Percentiles rank a stretch among this genome's conserved stretches.
These are phyloP conservation scores for Ophiosphaerella herpotricha DNA, from an alignment of 2,329 filamentous ascomycete species.

Conservation along the genomic window DNA sequence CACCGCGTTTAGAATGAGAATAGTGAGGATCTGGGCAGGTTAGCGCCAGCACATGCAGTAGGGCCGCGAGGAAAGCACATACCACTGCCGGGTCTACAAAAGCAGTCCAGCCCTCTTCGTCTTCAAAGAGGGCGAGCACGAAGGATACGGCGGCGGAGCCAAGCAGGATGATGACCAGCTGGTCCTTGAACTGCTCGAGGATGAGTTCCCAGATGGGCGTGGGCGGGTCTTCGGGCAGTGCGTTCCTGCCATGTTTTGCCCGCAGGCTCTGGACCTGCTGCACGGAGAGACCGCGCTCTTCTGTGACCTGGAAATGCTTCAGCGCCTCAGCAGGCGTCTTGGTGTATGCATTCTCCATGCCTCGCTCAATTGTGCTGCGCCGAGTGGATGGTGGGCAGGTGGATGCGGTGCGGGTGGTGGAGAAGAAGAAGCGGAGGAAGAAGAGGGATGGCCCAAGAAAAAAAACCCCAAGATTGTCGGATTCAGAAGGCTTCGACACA, in stretches of 20 bases:
- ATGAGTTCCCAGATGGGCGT: slow-evolving; percentile 96
- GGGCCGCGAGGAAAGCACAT: slow-evolving; percentile 50
- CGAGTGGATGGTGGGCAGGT: background rate
- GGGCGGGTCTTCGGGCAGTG: slow-evolving; percentile 84
- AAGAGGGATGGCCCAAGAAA: background rate
- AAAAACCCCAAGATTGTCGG: background rate
- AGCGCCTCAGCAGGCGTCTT: slow-evolving; percentile 56
- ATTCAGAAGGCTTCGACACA: background rate
- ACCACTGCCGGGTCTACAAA: slow-evolving; percentile 96
- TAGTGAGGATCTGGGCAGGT: slow-evolving; percentile 80
- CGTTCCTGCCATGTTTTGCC: slow-evolving; percentile 61
- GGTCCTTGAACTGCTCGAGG: slow-evolving; percentile 98
- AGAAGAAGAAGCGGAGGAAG: background rate
- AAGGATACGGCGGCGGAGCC: slow-evolving; percentile 94
- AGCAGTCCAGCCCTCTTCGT: slow-evolving; percentile 91
- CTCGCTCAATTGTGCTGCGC: slow-evolving; percentile 11
- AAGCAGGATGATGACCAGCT: slow-evolving; percentile 92
- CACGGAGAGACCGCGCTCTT: slow-evolving; percentile 56
- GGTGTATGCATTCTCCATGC: slow-evolving; percentile 61
- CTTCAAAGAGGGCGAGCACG: slow-evolving; percentile 88
- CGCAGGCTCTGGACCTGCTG: slow-evolving; percentile 53
- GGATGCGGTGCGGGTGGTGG: background rate
- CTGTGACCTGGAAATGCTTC: slow-evolving; percentile 57
- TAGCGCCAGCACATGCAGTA: slow-evolving; percentile 16
- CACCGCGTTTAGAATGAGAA: slow-evolving; percentile 93